Conservation (phyloP, 768 basidiomycete species). For the Trametes elegans region DNA sequence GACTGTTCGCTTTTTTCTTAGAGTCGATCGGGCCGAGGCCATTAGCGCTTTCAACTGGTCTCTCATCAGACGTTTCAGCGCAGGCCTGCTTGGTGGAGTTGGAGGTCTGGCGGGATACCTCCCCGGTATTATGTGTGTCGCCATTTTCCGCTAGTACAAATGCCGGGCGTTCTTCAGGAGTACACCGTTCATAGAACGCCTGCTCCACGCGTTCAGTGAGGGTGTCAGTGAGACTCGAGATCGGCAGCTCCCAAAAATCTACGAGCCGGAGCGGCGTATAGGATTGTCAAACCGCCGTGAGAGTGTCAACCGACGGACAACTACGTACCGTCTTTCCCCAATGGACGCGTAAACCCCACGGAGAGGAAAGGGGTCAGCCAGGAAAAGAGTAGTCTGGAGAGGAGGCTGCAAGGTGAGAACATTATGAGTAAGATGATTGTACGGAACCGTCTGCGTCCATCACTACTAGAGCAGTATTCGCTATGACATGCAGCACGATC, state of each 20-base stretch:
- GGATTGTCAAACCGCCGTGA: not conserved
- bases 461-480: too few species aligned
- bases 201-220: constrained; percentile 11
- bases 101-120: constrained; percentile 2
- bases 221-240: not conserved
- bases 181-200: constrained; percentile 8
- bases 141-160: not conserved
- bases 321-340: constrained; percentile 52
- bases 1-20: not conserved
- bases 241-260: constrained; percentile 15
- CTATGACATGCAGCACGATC: not conserved
- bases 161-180: constrained; percentile 11
- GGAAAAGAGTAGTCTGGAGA: constrained; percentile 47
- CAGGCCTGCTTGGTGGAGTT: not conserved
- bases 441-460: not conserved
- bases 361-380: constrained; percentile 55
- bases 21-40: not conserved
- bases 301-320: not conserved
- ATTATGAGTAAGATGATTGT: not conserved
- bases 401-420: constrained; percentile 29
- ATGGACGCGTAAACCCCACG: constrained; percentile 57
- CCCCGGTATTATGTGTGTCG: not conserved
- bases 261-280: not conserved
- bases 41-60: not conserved
- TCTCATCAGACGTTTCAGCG: not conserved